Percentiles rank a stretch among this genome's conserved stretches.
Evolutionary conservation across 1,284 basidiomycete genomes (phyloP).

Genomic region (Ceratobasidium sp.): DNA sequence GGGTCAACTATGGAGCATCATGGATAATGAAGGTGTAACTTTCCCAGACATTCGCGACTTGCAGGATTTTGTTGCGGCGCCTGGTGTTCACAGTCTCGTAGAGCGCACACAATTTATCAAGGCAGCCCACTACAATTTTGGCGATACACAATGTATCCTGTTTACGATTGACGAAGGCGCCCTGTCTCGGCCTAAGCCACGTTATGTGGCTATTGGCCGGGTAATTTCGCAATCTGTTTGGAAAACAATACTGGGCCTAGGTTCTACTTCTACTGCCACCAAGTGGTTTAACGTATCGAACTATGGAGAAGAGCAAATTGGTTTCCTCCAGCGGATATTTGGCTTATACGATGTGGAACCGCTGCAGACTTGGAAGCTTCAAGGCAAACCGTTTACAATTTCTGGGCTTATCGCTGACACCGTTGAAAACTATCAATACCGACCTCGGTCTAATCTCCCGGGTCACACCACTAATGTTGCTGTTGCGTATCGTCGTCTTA

Average conservation of each 20-base stretch:
- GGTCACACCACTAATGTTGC: no score
- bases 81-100: background rate
- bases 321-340: background rate
- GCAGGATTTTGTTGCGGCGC: background rate
- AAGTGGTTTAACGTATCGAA: background rate
- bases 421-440: no score
- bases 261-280: background rate
- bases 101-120: background rate
- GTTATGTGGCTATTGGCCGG: background rate
- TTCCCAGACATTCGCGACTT: background rate
- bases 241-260: no score
- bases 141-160: background rate
- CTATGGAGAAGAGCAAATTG: background rate
- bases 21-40: background rate
- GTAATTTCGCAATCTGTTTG: no score
- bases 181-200: no score
- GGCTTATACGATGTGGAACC: background rate
- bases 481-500: no score
- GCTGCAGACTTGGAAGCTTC: background rate
- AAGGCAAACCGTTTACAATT: background rate
- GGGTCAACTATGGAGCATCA: background rate
- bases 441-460: no score
- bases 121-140: background rate
- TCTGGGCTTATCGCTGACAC: background rate
- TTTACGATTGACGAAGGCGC: background rate